phyloP scores from a whole-genome alignment of 176 grass and related monocot species.

The Triticum turgidum region DNA sequence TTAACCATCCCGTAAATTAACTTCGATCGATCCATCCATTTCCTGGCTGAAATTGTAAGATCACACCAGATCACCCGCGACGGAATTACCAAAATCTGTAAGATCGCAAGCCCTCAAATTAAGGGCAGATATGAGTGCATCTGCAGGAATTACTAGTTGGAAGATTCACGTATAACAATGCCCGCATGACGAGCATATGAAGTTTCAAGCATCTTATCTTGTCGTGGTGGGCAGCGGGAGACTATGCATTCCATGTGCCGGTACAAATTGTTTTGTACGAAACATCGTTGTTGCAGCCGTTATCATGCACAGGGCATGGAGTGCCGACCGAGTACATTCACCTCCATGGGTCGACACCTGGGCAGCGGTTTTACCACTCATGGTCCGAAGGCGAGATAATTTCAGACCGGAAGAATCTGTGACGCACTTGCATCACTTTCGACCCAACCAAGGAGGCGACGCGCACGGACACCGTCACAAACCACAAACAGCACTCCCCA shows the following conservation, averaged over 20 bases:
- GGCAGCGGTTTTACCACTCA: background rate
- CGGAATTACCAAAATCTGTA: background rate
- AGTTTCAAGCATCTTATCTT: background rate
- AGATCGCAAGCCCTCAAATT: too few species aligned
- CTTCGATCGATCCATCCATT: too few species aligned
- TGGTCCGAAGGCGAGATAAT: background rate
- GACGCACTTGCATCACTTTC: slow-evolving; percentile 13
- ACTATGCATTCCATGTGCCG: background rate
- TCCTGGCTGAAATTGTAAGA: background rate
- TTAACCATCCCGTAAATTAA: background rate
- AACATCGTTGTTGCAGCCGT: background rate
- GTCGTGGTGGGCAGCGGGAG: background rate
- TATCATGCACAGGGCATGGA: background rate
- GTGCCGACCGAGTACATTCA: background rate
- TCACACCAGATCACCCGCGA: background rate
- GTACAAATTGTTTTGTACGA: background rate
- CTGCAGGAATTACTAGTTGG: too few species aligned
- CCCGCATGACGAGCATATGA: too few species aligned
- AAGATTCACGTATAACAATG: too few species aligned
- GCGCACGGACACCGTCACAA: background rate
- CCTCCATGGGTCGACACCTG: background rate
- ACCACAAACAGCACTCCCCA: background rate
- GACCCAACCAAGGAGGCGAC: background rate
- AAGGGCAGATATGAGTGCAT: too few species aligned
- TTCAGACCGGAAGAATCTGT: slow-evolving; percentile 25